phyloP scores from a whole-genome alignment of 768 basidiomycete species.

The Xerocomellus amylosporus region DNA sequence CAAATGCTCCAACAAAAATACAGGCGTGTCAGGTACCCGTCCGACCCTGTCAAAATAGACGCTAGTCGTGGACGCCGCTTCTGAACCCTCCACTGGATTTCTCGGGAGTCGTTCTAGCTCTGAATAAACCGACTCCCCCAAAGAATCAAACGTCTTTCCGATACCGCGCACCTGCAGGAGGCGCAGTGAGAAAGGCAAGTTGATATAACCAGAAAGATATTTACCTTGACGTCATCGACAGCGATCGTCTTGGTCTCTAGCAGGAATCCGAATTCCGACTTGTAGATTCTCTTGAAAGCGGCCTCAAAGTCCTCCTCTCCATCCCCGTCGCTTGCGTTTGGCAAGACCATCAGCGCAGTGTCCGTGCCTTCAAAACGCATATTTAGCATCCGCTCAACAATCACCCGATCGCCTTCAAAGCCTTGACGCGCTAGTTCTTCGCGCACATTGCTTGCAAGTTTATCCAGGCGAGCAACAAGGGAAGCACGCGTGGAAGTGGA shows the following conservation, averaged over 20 bases:
- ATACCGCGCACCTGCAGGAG: conserved; percentile 71
- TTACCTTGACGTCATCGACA: conserved; percentile 88
- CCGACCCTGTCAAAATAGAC: conserved; percentile 85
- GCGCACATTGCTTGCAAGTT: conserved; percentile 58
- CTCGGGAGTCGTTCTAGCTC: conserved; percentile 60
- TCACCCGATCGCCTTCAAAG: conserved; percentile 69
- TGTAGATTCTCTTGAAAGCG: conserved; percentile 80
- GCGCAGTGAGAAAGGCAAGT: not conserved
- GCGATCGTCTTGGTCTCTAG: conserved; percentile 79
- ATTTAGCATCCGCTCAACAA: conserved; percentile 79
- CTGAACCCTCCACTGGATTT: conserved; percentile 36
- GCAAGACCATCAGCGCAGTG: conserved; percentile 86
- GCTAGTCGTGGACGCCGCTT: conserved; percentile 53
- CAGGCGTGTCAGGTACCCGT: conserved; percentile 73
- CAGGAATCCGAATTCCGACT: conserved; percentile 87
- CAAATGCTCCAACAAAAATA: conserved; percentile 68
- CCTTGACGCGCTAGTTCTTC: conserved; percentile 75
- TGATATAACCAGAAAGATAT: not conserved
- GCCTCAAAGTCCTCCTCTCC: conserved; percentile 70
- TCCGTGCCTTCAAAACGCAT: conserved; percentile 95
- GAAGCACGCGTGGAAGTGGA: conserved; percentile 51
- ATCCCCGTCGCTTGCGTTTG: conserved; percentile 46
- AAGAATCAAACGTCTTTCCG: conserved; percentile 82
- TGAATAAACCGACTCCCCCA: conserved; percentile 74
- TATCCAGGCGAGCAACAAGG: conserved; percentile 67